Evolutionary conservation across 306 rosid genomes (phyloP).

Genomic region (Prunus mira): DNA sequence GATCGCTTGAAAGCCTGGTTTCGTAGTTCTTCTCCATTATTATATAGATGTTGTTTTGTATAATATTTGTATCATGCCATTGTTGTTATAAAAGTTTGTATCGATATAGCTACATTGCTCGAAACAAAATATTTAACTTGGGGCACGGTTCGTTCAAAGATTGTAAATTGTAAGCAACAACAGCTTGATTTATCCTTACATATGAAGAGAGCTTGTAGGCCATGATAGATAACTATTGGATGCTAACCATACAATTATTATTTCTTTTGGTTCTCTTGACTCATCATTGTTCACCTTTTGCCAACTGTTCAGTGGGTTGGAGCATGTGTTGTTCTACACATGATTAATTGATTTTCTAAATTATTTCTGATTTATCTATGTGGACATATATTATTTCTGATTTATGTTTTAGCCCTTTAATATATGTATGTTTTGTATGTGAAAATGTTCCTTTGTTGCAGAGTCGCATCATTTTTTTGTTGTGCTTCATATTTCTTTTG

Average conservation of each 20-base stretch:
- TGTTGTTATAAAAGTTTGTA: not conserved
- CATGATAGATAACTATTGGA: not conserved
- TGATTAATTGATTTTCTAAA: not conserved
- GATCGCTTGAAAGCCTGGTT: not conserved
- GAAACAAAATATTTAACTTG: not conserved
- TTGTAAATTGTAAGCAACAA: not conserved
- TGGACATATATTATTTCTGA: not conserved
- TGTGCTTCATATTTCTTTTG: not conserved
- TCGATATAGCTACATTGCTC: not conserved
- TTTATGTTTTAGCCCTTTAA: not conserved
- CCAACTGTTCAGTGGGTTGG: not conserved
- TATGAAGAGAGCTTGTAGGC: not conserved
- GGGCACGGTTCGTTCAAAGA: not conserved
- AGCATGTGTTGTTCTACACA: not conserved
- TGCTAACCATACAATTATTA: not conserved
- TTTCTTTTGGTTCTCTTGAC: not conserved
- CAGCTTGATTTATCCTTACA: not conserved
- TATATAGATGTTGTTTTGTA: not conserved
- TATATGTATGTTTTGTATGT: not conserved
- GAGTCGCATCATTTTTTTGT: not conserved
- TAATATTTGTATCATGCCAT: not conserved
- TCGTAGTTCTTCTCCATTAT: not conserved
- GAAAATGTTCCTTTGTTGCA: not conserved
- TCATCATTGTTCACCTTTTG: not conserved
- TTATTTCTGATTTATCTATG: not conserved